Percentiles rank a stretch among this genome's conserved stretches.
Conservation (phyloP, 2,329 filamentous ascomycete genomes). For the Lachnellula suecica region DNA sequence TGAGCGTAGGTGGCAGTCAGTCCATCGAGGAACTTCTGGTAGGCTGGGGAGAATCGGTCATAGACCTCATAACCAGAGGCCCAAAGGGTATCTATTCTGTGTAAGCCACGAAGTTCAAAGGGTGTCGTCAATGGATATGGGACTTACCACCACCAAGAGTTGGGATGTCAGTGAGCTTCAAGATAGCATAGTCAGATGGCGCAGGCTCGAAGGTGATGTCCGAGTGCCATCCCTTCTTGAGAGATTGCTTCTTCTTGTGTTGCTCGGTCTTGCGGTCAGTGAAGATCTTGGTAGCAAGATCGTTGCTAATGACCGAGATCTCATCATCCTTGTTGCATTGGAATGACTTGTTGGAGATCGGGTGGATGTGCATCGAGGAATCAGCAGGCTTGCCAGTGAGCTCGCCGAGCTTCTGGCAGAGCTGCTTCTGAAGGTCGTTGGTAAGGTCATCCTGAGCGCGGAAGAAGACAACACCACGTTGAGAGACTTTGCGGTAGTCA, state of each 20-base stretch:
- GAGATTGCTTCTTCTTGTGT: conserved; percentile 42
- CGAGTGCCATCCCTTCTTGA: conserved; percentile 50
- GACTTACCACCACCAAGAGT: conserved; percentile 44
- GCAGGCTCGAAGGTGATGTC: conserved; percentile 55
- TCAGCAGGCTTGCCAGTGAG: conserved; percentile 56
- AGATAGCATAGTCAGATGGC: conserved; percentile 52
- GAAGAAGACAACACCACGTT: conserved; percentile 57
- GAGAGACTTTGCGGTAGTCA: conserved; percentile 51
- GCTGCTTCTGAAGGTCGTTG: conserved; percentile 44
- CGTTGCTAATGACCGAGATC: conserved; percentile 62
- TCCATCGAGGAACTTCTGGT: conserved; percentile 56
- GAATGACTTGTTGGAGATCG: conserved; percentile 46
- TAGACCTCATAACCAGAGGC: conserved; percentile 64
- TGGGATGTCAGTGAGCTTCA: conserved; percentile 49
- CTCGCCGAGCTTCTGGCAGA: conserved; percentile 51
- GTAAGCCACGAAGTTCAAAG: conserved; percentile 19
- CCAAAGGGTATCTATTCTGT: conserved; percentile 37
- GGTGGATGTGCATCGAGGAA: conserved; percentile 54
- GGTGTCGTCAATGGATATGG: conserved; percentile 34
- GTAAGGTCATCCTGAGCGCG: conserved; percentile 46
- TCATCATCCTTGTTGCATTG: conserved; percentile 46
- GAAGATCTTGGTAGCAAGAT: conserved; percentile 51
- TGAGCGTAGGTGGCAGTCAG: conserved; percentile 56
- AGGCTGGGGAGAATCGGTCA: conserved; percentile 57
- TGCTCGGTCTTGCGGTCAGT: conserved; percentile 38